Base-by-base conservation (phyloP, 352 stramenopile genomes). In the Phytophthora ramorum region DNA sequence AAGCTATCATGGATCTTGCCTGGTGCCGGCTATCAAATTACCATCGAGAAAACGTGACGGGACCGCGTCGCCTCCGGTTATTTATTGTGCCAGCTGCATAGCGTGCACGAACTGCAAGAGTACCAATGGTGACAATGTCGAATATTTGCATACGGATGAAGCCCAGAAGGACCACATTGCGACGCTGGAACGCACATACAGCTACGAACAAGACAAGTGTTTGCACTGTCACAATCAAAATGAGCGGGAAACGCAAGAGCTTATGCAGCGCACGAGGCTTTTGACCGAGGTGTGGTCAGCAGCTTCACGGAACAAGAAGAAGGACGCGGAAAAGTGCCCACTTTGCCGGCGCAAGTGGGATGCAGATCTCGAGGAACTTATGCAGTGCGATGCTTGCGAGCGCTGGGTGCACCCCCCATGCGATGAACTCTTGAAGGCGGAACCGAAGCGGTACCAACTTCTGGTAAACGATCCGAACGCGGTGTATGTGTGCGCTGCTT, bases 301-400 rank as follows among this genome's bases (percentile, higher is more conserved):
- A 1, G 75, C 88, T 17, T 55, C 78, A 13, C 75, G 76, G 7
- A 79, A 78, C 44, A 73, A 77, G 26, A 85, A 85, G 30, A 88
- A 81, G 32, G 77, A 92, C 30, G 73, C 77, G 0, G 85, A 96
- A 44, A 89, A 87, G 19, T 97, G 89, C 43, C 89, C 89, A 3
- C 82, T 93, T 48, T 97, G 89, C 50, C 57, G 65, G 14, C 70
- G 74, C 10, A 90, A 88, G 40, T 96, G 89, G 86, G 67, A 80
- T 24, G 62, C 73, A 2, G 75, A 93, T 19, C 82, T 96, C 22
- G 85, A 90, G 37, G 89, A 93, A 13, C 61, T 97, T 2, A 94
- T 97, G 44, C 90, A 96, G 46, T 97, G 90, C 38, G 91, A 97
- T 55, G 83, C 78, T 1, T 97, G 90, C 32, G 89, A 97, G 57